Evolutionary conservation across 768 basidiomycete genomes (phyloP).

Genomic region (Tulasnella sp.): DNA sequence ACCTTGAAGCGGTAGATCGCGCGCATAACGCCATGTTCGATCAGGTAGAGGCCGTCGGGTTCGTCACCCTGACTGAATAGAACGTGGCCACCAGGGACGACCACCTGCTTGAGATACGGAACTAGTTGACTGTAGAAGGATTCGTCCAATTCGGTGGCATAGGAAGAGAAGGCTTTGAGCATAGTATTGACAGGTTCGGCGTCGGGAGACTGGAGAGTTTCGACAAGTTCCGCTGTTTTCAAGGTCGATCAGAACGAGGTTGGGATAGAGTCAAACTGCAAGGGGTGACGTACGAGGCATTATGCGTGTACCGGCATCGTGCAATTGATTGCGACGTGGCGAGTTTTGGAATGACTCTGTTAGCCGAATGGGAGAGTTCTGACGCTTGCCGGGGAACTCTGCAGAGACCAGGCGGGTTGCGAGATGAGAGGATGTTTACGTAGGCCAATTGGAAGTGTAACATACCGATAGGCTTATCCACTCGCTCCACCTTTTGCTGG

Average conservation of each 20-base stretch:
- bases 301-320: conserved; percentile 70
- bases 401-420: conserved; percentile 26
- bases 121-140: conserved; percentile 64
- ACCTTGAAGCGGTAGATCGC: conserved; percentile 77
- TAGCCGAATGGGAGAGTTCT: conserved; percentile 54
- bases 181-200: conserved; percentile 75
- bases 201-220: conserved; percentile 14
- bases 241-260: neutral
- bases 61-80: conserved; percentile 79
- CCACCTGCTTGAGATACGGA: conserved; percentile 69
- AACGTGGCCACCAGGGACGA: conserved; percentile 58
- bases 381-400: conserved; percentile 62
- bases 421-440: neutral
- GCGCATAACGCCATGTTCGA: conserved; percentile 82
- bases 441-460: neutral
- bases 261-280: neutral
- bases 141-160: conserved; percentile 55
- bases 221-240: conserved; percentile 14
- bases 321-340: conserved; percentile 67
- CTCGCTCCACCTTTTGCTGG: conserved; percentile 61
- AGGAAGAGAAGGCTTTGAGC: conserved; percentile 77
- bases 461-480: conserved; percentile 49
- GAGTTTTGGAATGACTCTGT: conserved; percentile 58
- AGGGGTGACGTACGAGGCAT: conserved; percentile 44
- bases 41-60: conserved; percentile 84